Base-by-base conservation (phyloP, 768 basidiomycete species). In the Russula sp. region DNA sequence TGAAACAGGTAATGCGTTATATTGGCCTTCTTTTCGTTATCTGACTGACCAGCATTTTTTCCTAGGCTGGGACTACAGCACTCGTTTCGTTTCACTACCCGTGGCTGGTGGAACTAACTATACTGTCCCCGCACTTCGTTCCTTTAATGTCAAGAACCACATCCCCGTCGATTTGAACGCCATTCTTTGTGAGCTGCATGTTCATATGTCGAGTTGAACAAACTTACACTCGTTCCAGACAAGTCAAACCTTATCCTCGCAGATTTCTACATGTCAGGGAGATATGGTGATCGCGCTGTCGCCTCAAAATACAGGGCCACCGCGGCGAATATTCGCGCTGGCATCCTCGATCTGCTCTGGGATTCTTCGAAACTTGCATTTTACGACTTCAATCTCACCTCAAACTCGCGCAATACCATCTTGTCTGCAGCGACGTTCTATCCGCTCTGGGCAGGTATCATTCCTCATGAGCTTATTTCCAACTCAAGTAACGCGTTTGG, bases 301-400 rank as follows among this genome's bases (percentile, higher is more conserved):
- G 80, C 79, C 0, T 70, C 75, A 2, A 73, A 75, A 30, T 92
- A 94, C 70, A 77, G 74, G 20, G 69, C 78, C 26, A 79, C 81
- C 3, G 92, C 93, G 0, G 73, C 79, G 0, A 74, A 76, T 9
- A 76, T 92, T 49, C 83, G 84, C 62, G 79, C 75, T 24, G 94
- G 86, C 0, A 84, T 97, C 64, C 77, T 97, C 40, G 95, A 98
- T 73, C 82, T 97, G 10, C 79, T 85, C 75, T 97, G 94, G 94
- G 90, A 96, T 71, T 68, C 84, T 0, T 75, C 78, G 9, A 90
- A 89, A 78, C 78, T 92, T n/a, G 88, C 88, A 0, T 96, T 95
- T 76, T 95, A 95, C 70, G 94, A 96, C 75, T 97, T 89, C 76
- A 92, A 93, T 73, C 74, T 88, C 46, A 87, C 84, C 8, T 81